phyloP scores from a whole-genome alignment of 495 filamentous ascomycete genomes.

The Aspergillus affinis region DNA sequence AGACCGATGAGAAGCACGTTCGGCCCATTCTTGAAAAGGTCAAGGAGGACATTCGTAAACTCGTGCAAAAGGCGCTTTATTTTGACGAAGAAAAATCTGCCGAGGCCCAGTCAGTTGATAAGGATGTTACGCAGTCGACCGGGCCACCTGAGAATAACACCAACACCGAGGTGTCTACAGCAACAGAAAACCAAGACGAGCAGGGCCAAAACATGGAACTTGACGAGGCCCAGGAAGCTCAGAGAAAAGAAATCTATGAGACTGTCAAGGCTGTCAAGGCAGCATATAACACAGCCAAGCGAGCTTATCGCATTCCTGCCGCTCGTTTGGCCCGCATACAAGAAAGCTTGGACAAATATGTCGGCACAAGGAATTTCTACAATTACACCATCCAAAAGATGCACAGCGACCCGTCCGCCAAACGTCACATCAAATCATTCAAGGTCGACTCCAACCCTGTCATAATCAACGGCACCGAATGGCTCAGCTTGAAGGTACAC shows the following conservation, averaged over 20 bases:
- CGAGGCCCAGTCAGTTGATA: slow-evolving; percentile 14
- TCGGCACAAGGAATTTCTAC: slow-evolving; percentile 86
- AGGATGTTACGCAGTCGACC: slow-evolving; percentile 12
- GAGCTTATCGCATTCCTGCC: slow-evolving; percentile 74
- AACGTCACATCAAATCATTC: slow-evolving; percentile 89
- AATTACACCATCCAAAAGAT: slow-evolving; percentile 94
- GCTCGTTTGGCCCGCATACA: slow-evolving; percentile 70
- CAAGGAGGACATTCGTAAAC: slow-evolving; percentile 44
- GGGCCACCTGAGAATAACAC: slow-evolving; percentile 6
- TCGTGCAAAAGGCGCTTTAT: slow-evolving; percentile 42
- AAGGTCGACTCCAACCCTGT: slow-evolving; percentile 68
- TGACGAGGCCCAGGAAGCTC: slow-evolving; percentile 27
- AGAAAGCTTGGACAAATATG: slow-evolving; percentile 64
- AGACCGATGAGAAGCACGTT: slow-evolving; percentile 72
- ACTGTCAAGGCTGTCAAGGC: slow-evolving; percentile 74
- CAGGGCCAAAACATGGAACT: neutral
- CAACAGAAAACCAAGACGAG: slow-evolving; percentile 14
- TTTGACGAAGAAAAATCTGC: slow-evolving; percentile 24
- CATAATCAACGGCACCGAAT: slow-evolving; percentile 85
- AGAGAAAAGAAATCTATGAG: slow-evolving; percentile 44
- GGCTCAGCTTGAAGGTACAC: slow-evolving; percentile 93
- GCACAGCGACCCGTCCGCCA: slow-evolving; percentile 73
- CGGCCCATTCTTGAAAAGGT: slow-evolving; percentile 66
- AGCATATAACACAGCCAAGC: slow-evolving; percentile 74
- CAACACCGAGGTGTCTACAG: neutral